Percentiles rank a stretch among this genome's conserved stretches.
These are phyloP conservation scores for Backusella macrospora DNA, from an alignment of 192 early-diverging fungal species.

Conservation along the genomic window DNA sequence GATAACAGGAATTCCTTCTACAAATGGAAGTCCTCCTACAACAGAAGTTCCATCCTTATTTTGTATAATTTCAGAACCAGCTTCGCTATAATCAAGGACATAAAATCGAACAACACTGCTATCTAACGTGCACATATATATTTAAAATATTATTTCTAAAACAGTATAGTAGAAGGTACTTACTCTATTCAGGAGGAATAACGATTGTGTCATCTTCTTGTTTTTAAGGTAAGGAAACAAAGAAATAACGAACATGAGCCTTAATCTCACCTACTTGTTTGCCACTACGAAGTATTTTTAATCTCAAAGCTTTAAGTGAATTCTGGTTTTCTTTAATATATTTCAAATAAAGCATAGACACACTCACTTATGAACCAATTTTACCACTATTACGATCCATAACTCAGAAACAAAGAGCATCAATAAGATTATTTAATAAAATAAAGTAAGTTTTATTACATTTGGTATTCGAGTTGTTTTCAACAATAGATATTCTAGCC, in stretches of 20 bases:
- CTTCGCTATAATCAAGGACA: slow-evolving; percentile 64
- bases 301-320: slow-evolving; percentile 46
- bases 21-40: not conserved
- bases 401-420: slow-evolving; percentile 76
- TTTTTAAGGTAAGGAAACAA: slow-evolving; percentile 42
- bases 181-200: slow-evolving; percentile 53
- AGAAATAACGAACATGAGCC: slow-evolving; percentile 43
- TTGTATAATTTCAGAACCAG: slow-evolving; percentile 20
- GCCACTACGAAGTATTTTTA: slow-evolving; percentile 29
- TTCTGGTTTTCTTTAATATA: slow-evolving; percentile 40
- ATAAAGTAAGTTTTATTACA: slow-evolving; percentile 86
- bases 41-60: not conserved
- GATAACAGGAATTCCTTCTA: slow-evolving; percentile 27
- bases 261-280: slow-evolving; percentile 52
- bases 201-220: slow-evolving; percentile 45
- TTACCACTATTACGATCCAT: slow-evolving; percentile 76
- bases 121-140: slow-evolving; percentile 19
- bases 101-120: slow-evolving; percentile 69
- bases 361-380: slow-evolving; percentile 72
- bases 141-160: too few relatives aligned
- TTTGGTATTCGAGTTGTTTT: slow-evolving; percentile 79
- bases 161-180: not conserved
- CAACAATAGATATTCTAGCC: slow-evolving; percentile 62
- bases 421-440: slow-evolving; percentile 74
- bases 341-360: slow-evolving; percentile 51